These are phyloP conservation scores for Globisporangium okanoganense DNA, from an alignment of 352 stramenopile species.

Conservation along the genomic window DNA sequence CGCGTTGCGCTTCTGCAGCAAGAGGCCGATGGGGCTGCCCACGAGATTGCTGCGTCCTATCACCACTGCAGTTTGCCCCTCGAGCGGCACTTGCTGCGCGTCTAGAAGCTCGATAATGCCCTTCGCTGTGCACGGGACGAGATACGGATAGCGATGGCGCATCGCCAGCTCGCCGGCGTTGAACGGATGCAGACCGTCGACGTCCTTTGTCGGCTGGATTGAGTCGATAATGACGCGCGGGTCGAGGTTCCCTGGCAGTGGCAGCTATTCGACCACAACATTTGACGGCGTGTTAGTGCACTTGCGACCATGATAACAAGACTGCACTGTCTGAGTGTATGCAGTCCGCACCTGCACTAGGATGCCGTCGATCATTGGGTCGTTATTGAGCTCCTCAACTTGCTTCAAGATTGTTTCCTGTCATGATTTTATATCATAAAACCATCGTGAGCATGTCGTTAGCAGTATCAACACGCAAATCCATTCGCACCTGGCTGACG, in stretches of 20 bases:
- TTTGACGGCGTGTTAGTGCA: neutral
- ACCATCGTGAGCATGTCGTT: neutral
- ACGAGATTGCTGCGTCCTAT: slow-evolving; percentile 98
- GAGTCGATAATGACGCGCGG: slow-evolving; percentile 90
- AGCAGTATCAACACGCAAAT: neutral
- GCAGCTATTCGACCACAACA: slow-evolving; percentile 49
- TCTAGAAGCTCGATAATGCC: slow-evolving; percentile 97
- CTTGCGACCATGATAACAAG: neutral
- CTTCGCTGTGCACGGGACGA: slow-evolving; percentile 97
- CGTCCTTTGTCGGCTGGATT: slow-evolving; percentile 96
- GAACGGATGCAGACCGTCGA: slow-evolving; percentile 97
- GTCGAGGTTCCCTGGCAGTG: slow-evolving; percentile 92
- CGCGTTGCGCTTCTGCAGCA: slow-evolving; percentile 95
- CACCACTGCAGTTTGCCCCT: slow-evolving; percentile 95
- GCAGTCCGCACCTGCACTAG: slow-evolving; percentile 70
- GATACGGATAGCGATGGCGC: slow-evolving; percentile 79
- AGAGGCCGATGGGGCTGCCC: slow-evolving; percentile 93
- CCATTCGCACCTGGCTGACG: slow-evolving; percentile 44
- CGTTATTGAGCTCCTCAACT: slow-evolving; percentile 70
- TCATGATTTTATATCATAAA: neutral
- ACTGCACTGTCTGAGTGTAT: neutral
- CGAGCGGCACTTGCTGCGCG: slow-evolving; percentile 74
- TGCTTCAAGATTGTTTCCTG: slow-evolving; percentile 59
- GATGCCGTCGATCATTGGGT: slow-evolving; percentile 81
- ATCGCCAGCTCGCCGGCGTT: slow-evolving; percentile 94